Evolutionary conservation across 2,329 filamentous ascomycete genomes (phyloP).

Genomic region (Coniella vitis): DNA sequence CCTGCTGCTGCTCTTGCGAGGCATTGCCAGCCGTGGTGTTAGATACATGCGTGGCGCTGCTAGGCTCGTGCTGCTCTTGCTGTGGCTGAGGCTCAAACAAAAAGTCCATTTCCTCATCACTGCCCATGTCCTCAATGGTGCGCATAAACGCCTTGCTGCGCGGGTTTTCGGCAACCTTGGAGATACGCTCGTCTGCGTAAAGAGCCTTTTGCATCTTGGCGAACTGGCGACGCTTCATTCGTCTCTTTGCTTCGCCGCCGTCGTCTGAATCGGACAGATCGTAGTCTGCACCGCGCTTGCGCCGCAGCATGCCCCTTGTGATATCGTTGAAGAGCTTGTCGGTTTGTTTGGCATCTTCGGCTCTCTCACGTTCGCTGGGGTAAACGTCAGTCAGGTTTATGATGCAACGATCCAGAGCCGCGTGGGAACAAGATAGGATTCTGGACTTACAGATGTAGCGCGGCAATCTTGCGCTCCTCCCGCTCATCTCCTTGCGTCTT

Average conservation of each 20-base stretch:
- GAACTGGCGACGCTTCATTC: constrained; percentile 81
- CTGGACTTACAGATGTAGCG: constrained; percentile 76
- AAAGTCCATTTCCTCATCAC: constrained; percentile 72
- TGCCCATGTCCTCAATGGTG: constrained; percentile 76
- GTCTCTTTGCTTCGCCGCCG: constrained; percentile 67
- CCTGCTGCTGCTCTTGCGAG: constrained; percentile 27
- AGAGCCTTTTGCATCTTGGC: constrained; percentile 87
- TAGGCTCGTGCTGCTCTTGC: constrained; percentile 20
- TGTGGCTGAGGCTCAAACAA: constrained; percentile 37
- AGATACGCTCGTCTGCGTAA: constrained; percentile 80
- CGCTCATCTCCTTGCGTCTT: constrained; percentile 65
- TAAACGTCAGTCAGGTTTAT: constrained; percentile 3
- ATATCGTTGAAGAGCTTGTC: constrained; percentile 91
- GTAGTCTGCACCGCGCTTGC: constrained; percentile 74
- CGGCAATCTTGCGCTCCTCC: constrained; percentile 75
- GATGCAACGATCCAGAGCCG: too few species aligned
- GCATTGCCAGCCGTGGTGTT: constrained; percentile 29
- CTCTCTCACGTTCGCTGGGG: constrained; percentile 67
- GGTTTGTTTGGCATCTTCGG: constrained; percentile 76
- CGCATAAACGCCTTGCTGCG: constrained; percentile 86
- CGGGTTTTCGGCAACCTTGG: constrained; percentile 81
- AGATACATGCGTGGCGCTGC: constrained; percentile 23
- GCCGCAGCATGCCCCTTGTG: constrained; percentile 77
- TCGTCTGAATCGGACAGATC: constrained; percentile 90
- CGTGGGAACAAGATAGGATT: constrained; percentile 11